Evolutionary conservation across 768 basidiomycete species (phyloP).

Genomic region (Boletales sp.): DNA sequence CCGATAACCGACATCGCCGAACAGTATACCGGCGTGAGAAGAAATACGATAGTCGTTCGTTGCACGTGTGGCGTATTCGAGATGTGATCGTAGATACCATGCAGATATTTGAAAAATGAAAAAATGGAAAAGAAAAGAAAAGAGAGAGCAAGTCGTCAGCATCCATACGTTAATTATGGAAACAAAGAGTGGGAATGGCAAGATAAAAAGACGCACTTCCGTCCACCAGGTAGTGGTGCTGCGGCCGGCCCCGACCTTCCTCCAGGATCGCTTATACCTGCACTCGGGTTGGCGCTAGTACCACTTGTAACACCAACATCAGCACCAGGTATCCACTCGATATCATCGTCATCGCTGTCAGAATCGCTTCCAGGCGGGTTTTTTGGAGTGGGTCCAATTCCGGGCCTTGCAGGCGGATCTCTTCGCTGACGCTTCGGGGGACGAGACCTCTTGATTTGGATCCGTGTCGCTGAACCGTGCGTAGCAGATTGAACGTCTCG

Average conservation of each 20-base stretch:
- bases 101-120: background rate
- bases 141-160: slow-evolving; percentile 9
- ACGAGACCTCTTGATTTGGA: slow-evolving; percentile 20
- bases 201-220: slow-evolving; percentile 25
- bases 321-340: slow-evolving; percentile 21
- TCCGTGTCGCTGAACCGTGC: slow-evolving; percentile 1
- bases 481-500: background rate
- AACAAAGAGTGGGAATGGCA: background rate
- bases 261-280: background rate
- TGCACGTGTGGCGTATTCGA: background rate
- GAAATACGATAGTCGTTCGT: too few species aligned
- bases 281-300: background rate
- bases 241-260: slow-evolving; percentile 4
- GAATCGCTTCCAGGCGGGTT: slow-evolving; percentile 22
- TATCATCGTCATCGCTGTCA: slow-evolving; percentile 31
- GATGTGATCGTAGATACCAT: background rate
- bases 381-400: background rate
- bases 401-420: background rate
- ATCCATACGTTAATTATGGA: background rate
- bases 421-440: slow-evolving; percentile 19
- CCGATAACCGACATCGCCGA: slow-evolving; percentile 6
- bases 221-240: slow-evolving; percentile 16
- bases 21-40: too few species aligned
- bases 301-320: slow-evolving; percentile 1
- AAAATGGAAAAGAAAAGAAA: background rate